Conservation (phyloP, 179 eudicot species). For the Carnegiea gigantea region DNA sequence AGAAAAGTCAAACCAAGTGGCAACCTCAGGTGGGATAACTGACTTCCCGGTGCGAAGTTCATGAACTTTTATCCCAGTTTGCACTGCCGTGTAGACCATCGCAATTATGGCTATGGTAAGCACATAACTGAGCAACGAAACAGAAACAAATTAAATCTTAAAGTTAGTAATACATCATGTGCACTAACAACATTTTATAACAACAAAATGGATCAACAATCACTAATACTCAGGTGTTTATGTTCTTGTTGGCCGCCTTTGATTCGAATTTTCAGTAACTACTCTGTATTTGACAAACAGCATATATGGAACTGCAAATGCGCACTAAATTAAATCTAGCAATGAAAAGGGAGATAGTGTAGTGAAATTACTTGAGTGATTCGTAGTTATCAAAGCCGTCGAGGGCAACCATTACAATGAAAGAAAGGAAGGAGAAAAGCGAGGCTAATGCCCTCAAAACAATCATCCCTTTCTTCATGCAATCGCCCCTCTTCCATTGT, state of each 20-base stretch:
- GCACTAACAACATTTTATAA: too few species aligned
- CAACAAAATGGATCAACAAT: too few species aligned
- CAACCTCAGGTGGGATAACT: constrained; percentile 22
- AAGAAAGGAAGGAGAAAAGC: constrained; percentile 51
- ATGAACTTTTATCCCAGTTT: constrained; percentile 45
- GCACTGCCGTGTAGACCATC: constrained; percentile 49
- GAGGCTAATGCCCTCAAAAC: constrained; percentile 38
- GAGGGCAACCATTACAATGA: constrained; percentile 54
- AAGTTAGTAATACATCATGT: too few species aligned
- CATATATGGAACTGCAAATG: too few species aligned
- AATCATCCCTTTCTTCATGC: constrained; percentile 39
- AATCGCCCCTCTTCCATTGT: constrained; percentile 51
- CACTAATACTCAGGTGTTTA: too few species aligned
- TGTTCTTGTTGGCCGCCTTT: too few species aligned
- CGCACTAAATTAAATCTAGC: too few species aligned
- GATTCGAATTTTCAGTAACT: too few species aligned
- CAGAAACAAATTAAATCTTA: neutral
- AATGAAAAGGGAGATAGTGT: neutral
- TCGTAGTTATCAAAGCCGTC: constrained; percentile 33
- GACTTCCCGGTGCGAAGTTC: constrained; percentile 42
- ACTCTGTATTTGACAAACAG: too few species aligned
- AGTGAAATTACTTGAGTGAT: constrained; percentile 40
- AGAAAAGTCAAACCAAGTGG: constrained; percentile 46
- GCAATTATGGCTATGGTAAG: constrained; percentile 54
- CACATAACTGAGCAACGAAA: constrained; percentile 42